Percentiles rank a stretch among this genome's conserved stretches.
Conservation (phyloP, 768 basidiomycete species). For the Mrakia frigida region DNA sequence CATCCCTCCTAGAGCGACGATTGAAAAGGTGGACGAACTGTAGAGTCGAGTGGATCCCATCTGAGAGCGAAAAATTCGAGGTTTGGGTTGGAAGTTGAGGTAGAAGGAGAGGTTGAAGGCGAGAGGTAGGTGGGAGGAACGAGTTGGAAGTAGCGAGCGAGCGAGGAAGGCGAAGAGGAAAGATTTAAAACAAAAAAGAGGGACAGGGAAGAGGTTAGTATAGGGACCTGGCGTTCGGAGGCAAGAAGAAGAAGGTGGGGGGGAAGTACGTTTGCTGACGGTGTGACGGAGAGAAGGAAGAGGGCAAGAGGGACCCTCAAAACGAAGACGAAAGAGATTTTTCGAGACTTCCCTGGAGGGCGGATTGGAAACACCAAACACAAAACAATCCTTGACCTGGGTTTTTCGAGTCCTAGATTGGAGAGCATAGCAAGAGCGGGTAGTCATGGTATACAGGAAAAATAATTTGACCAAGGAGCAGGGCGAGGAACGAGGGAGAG, state of each 20-base stretch:
- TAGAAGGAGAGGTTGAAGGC: slow-evolving; percentile 8
- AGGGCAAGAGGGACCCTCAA: not conserved
- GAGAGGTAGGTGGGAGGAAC: not conserved
- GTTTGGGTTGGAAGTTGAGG: not conserved
- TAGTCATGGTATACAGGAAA: no score
- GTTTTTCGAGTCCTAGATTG: no score
- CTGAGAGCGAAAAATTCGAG: not conserved
- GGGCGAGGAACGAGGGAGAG: no score
- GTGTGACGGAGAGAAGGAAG: not conserved
- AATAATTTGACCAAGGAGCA: no score
- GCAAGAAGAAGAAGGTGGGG: not conserved
- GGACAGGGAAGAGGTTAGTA: slow-evolving; percentile 1
- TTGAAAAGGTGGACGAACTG: not conserved
- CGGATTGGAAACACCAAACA: no score
- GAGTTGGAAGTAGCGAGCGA: not conserved
- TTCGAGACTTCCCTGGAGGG: no score
- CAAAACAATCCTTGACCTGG: no score
- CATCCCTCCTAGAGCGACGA: not conserved
- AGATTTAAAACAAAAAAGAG: not conserved
- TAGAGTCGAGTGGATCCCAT: slow-evolving; percentile 35
- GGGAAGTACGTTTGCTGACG: not conserved
- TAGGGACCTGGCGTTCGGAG: not conserved
- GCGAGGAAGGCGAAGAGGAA: not conserved
- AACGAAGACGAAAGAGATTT: not conserved
- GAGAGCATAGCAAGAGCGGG: no score